These are phyloP conservation scores for Globisporangium orthogonon DNA, from an alignment of 352 stramenopile genomes.

Conservation along the genomic window DNA sequence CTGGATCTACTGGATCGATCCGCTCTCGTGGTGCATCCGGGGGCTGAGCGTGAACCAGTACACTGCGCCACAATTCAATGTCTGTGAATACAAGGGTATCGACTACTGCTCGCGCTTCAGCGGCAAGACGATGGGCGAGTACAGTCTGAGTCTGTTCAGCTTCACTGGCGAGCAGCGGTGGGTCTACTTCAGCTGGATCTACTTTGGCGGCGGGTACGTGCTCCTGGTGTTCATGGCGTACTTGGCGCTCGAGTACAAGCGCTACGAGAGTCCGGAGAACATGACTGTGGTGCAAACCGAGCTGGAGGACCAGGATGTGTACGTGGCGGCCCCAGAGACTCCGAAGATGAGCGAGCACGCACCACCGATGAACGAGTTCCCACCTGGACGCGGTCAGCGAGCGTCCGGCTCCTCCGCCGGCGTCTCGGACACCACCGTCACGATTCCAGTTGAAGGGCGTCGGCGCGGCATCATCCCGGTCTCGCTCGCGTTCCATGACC, in stretches of 20 bases:
- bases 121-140: conserved; percentile 30
- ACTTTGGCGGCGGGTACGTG: conserved; percentile 44
- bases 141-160: conserved; percentile 40
- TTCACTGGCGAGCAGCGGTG: conserved; percentile 39
- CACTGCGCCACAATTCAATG: conserved; percentile 26
- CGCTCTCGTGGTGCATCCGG: conserved; percentile 59
- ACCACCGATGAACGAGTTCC: conserved; percentile 1
- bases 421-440: conserved; percentile 11
- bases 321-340: conserved; percentile 7
- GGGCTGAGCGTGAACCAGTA: conserved; percentile 67
- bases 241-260: conserved; percentile 45
- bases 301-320: conserved; percentile 13
- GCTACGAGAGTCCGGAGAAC: conserved; percentile 40
- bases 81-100: conserved; percentile 38
- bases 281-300: conserved; percentile 32
- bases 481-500: conserved; percentile 37
- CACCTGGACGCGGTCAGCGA: background rate
- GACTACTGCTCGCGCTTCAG: conserved; percentile 42
- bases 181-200: conserved; percentile 53
- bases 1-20: conserved; percentile 81
- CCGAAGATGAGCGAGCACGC: conserved; percentile 5
- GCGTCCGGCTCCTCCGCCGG: background rate
- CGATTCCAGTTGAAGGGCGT: conserved; percentile 9
- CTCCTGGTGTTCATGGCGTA: conserved; percentile 30
- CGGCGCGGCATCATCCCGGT: conserved; percentile 24